phyloP scores from a whole-genome alignment of 495 filamentous ascomycete genomes.

The Hypoxylon fuscum region DNA sequence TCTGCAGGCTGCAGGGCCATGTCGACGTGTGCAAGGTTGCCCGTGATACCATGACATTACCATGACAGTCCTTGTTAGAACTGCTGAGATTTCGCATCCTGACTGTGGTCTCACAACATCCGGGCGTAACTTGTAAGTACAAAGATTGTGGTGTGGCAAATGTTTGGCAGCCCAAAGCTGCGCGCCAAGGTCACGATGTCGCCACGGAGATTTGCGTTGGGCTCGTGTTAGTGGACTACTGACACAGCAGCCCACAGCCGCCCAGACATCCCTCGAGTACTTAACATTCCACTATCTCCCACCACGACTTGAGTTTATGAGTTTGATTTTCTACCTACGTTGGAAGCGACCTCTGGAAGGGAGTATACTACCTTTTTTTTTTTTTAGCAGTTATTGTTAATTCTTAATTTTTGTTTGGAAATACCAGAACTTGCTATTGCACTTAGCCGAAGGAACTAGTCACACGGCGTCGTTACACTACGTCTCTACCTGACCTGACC shows the following conservation, averaged over 20 bases:
- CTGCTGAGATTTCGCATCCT: slow-evolving; percentile 27
- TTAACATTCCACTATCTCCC: slow-evolving; percentile 23
- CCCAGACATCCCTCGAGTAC: slow-evolving; percentile 16
- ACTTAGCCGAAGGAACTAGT: background rate
- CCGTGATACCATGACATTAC: slow-evolving; percentile 34
- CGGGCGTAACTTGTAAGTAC: no score
- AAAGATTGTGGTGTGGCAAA: slow-evolving; percentile 30
- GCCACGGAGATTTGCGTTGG: slow-evolving; percentile 36
- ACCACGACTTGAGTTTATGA: slow-evolving; percentile 1
- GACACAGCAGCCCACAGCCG: slow-evolving; percentile 9
- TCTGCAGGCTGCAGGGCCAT: slow-evolving; percentile 22
- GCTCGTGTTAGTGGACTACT: slow-evolving; percentile 37
- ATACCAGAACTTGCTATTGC: slow-evolving; percentile 11
- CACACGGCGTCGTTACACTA: background rate
- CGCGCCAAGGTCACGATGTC: slow-evolving; percentile 17
- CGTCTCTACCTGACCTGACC: background rate
- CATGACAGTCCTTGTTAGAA: slow-evolving; percentile 22
- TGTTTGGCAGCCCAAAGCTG: slow-evolving; percentile 27
- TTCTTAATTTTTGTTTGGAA: slow-evolving; percentile 4
- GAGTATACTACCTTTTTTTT: no score
- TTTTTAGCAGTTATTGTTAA: background rate
- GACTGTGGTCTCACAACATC: slow-evolving; percentile 35
- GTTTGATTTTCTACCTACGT: slow-evolving; percentile 4
- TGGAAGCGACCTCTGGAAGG: slow-evolving; percentile 10
- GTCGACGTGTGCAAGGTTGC: slow-evolving; percentile 28